phyloP scores from a whole-genome alignment of 495 filamentous ascomycete species.

The Podospora fimiseda region DNA sequence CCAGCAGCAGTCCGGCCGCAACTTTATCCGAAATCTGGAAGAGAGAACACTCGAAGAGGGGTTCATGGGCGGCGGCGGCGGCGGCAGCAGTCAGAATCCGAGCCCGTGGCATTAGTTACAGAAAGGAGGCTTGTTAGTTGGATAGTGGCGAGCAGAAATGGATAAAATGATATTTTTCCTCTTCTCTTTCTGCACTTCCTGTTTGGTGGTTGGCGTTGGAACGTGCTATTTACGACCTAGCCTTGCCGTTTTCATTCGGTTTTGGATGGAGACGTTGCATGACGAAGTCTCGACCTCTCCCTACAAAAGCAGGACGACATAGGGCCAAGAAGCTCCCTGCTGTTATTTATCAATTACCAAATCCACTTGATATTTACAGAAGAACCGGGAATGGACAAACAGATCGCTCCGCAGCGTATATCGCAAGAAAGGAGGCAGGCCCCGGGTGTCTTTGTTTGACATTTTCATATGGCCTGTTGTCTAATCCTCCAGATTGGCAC shows the following conservation, averaged over 20 bases:
- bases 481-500: too few relatives aligned
- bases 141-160: constrained; percentile 4
- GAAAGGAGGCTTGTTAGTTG: constrained; percentile 1
- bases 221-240: background rate
- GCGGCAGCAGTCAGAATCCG: constrained; percentile 18
- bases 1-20: constrained; percentile 56
- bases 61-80: constrained; percentile 38
- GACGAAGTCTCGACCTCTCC: background rate
- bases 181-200: background rate
- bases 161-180: background rate
- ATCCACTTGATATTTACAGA: too few relatives aligned
- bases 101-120: constrained; percentile 45
- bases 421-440: too few relatives aligned
- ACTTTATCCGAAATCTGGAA: constrained; percentile 91
- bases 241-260: too few relatives aligned
- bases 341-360: too few relatives aligned
- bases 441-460: too few relatives aligned
- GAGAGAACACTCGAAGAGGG: constrained; percentile 91
- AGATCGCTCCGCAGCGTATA: too few relatives aligned
- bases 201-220: background rate
- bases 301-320: too few relatives aligned
- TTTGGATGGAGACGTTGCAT: background rate
- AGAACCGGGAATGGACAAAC: too few relatives aligned
- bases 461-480: too few relatives aligned
- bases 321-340: too few relatives aligned